A percentile compares a stretch with the other conserved stretches of the same genome.
Conservation (phyloP, 2,329 filamentous ascomycete genomes). For the Fusarium mexicanum region DNA sequence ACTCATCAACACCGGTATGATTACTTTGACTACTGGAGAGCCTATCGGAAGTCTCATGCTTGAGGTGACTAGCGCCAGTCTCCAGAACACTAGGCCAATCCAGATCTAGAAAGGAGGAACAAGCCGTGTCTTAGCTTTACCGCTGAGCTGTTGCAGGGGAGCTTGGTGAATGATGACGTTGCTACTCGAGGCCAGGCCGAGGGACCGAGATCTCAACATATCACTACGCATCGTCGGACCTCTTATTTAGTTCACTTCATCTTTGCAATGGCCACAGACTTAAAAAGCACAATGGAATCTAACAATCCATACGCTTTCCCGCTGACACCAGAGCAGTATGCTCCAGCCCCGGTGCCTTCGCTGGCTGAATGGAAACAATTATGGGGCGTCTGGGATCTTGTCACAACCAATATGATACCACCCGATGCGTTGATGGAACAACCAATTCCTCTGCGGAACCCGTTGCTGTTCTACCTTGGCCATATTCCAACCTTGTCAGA, state of each 20-base stretch:
- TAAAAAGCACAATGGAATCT: neutral
- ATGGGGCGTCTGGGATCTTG: constrained; percentile 29
- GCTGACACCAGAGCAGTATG: constrained; percentile 8
- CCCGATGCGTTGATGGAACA: constrained; percentile 20
- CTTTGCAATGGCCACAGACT: neutral
- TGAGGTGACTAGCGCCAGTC: neutral
- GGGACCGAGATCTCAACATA: neutral
- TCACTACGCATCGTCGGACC: too few relatives aligned
- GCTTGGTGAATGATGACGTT: neutral
- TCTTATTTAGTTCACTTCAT: fast-evolving
- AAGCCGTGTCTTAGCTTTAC: neutral
- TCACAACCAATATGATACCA: constrained; percentile 17
- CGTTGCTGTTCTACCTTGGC: constrained; percentile 18
- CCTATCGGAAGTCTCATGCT: neutral
- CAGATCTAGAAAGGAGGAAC: neutral
- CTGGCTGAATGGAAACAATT: constrained; percentile 27
- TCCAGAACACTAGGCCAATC: neutral
- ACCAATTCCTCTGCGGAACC: constrained; percentile 27
- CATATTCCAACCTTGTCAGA: constrained; percentile 33
- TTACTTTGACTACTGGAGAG: neutral
- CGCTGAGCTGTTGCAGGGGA: neutral
- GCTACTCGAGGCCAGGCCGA: neutral
- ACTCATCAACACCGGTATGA: neutral
- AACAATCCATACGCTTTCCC: constrained; percentile 15
- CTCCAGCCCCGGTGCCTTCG: constrained; percentile 15